These are phyloP conservation scores for Leccinum fallax DNA, from an alignment of 1,284 basidiomycete genomes.

Conservation along the genomic window DNA sequence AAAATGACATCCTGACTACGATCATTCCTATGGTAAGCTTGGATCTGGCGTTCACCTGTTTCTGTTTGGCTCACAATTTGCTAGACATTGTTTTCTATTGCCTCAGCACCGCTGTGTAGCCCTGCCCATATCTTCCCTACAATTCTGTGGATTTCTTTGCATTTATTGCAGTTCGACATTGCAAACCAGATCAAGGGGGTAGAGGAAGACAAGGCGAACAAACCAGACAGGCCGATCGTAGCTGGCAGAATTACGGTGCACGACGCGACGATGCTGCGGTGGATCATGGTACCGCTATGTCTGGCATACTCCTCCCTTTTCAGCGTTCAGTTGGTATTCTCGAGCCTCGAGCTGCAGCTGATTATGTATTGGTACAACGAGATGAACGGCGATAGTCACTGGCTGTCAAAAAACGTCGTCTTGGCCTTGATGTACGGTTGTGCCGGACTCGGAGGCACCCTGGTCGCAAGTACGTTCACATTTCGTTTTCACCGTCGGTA, in stretches of 20 bases:
- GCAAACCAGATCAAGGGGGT: slow-evolving; percentile 45
- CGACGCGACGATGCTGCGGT: slow-evolving; percentile 38
- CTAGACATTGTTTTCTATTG: slow-evolving; percentile 41
- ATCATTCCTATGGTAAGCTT: slow-evolving; percentile 42
- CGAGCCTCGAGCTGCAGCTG: slow-evolving; percentile 37
- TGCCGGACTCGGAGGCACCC: slow-evolving; percentile 43
- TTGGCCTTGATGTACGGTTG: slow-evolving; percentile 42
- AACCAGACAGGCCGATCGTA: slow-evolving; percentile 44
- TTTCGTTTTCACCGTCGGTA: not conserved
- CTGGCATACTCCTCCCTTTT: slow-evolving; percentile 36
- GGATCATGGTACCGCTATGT: slow-evolving; percentile 39
- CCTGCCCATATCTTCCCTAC: slow-evolving; percentile 28
- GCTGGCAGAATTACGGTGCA: slow-evolving; percentile 37
- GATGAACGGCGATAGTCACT: slow-evolving; percentile 38
- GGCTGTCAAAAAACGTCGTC: slow-evolving; percentile 39
- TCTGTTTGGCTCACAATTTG: slow-evolving; percentile 5
- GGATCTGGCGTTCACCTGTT: not conserved
- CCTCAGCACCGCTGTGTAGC: slow-evolving; percentile 34
- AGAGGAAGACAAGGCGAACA: slow-evolving; percentile 46
- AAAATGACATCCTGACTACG: slow-evolving; percentile 43
- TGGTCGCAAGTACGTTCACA: slow-evolving; percentile 35
- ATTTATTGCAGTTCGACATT: slow-evolving; percentile 45
- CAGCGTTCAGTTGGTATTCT: slow-evolving; percentile 31
- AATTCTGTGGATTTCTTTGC: slow-evolving; percentile 45
- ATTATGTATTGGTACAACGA: slow-evolving; percentile 42